Percentiles rank a stretch among this genome's conserved stretches.
Evolutionary conservation across 768 basidiomycete genomes (phyloP).

Genomic region (Leccinum barrowsii): DNA sequence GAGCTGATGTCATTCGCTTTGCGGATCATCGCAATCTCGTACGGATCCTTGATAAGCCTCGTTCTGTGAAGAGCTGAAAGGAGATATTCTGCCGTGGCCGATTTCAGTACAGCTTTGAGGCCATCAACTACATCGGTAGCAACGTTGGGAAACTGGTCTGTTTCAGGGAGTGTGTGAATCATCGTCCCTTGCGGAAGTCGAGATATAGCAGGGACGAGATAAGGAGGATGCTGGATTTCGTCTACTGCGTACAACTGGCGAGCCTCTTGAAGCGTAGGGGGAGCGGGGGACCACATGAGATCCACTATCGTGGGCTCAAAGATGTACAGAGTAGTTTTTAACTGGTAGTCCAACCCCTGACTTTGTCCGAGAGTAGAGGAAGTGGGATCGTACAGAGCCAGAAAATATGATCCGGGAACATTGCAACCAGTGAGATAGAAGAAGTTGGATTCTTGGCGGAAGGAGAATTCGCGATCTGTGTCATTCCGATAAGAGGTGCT

Average conservation of each 20-base stretch:
- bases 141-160: constrained; percentile 21
- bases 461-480: constrained; percentile 78
- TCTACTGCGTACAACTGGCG: constrained; percentile 57
- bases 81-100: constrained; percentile 43
- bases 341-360: constrained; percentile 35
- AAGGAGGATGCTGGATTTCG: constrained; percentile 46
- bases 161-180: constrained; percentile 61
- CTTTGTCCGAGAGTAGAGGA: constrained; percentile 11
- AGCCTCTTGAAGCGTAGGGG: constrained; percentile 61
- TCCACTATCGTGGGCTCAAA: constrained; percentile 70
- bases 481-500: constrained; percentile 67
- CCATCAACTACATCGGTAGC: constrained; percentile 3
- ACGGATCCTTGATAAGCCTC: constrained; percentile 70
- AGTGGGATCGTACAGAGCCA: constrained; percentile 53
- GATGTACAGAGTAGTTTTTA: constrained; percentile 67
- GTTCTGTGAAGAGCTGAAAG: constrained; percentile 76
- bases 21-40: constrained; percentile 72
- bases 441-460: constrained; percentile 83
- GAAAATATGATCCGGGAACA: constrained; percentile 65
- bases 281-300: constrained; percentile 87
- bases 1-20: constrained; percentile 86
- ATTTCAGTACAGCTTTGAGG: constrained; percentile 4
- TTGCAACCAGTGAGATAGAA: constrained; percentile 81
- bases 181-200: constrained; percentile 50
- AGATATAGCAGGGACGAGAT: constrained; percentile 45